Evolutionary conservation across 495 filamentous ascomycete genomes (phyloP), one percentile per base, ranked within the genome.

Genomic region (Geopyxis carbonaria): DNA sequence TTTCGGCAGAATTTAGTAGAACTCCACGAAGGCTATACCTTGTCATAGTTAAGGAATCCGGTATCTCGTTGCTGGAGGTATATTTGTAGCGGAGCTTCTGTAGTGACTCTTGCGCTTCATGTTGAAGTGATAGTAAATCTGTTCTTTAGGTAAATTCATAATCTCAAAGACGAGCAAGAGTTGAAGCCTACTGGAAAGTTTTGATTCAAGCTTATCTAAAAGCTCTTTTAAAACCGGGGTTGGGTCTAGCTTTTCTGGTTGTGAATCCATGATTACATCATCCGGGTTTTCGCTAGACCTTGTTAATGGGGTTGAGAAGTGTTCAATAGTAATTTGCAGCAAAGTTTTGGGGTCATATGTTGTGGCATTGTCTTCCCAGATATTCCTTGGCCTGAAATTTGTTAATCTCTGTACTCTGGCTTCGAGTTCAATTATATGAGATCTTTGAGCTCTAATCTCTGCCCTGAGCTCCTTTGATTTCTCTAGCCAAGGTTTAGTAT

Each of bases 401-500:
- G 38, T 53, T 30, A 55, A 38, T 28, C 32, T 46, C 18, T 50
- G 40, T 33, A 50, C 51, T 31, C 47, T 41, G 34, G 46, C 25
- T 24, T 39, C 39, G 40, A 50, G 41, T 21, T 45, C 38, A 21
- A 44, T 33, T 13, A 60, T 48, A 24, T 51, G 45, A 42, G 16
- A 44, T 28, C 49, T 58, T 40, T 39, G 46, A 10, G 38, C 39
- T 38, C 67, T 64, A 34, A 72, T 39, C 22, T 58, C 51, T 20
- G 59, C 45, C 10, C 72, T 55, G 22, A 72, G 61, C n/a, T 66
- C 66, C 34, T 58, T 64, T 14, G 73, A 60, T 40, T 66, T 50
- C 1, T 73, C 62, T 44, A 64, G 64, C 42, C 68, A 69, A 23
- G 57, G 59, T 37, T 70, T 65, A 42, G 84, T 57, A 57, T 92